phyloP scores from a whole-genome alignment of 73 alveolate species.

The Symbiodinium natans region DNA sequence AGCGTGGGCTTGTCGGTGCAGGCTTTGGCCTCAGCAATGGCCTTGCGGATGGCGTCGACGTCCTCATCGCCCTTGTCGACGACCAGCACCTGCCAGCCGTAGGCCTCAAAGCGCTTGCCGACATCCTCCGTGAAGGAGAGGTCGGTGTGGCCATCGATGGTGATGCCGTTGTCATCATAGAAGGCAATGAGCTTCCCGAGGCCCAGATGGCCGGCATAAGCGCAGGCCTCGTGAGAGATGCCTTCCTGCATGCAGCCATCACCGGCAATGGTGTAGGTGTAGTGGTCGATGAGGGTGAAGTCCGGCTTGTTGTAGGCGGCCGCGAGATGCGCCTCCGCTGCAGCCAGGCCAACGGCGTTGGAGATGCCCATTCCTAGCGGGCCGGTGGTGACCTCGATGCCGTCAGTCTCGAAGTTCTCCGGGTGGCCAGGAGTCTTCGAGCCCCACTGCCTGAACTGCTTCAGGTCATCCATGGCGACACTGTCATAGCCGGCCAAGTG shows the following conservation, averaged over 20 bases:
- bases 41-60: slow-evolving; percentile 39
- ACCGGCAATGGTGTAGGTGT: slow-evolving; percentile 35
- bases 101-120: slow-evolving; percentile 35
- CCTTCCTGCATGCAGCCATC: slow-evolving; percentile 55
- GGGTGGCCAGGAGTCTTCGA: slow-evolving; percentile 67
- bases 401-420: slow-evolving; percentile 23
- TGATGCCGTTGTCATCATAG: slow-evolving; percentile 24
- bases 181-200: slow-evolving; percentile 27
- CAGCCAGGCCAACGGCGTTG: slow-evolving; percentile 47
- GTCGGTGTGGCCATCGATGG: slow-evolving; percentile 62
- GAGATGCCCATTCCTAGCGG: slow-evolving; percentile 58
- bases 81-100: slow-evolving; percentile 40
- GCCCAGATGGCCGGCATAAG: slow-evolving; percentile 33
- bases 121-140: slow-evolving; percentile 57
- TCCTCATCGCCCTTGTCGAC: slow-evolving; percentile 20
- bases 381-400: slow-evolving; percentile 53
- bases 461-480: slow-evolving; percentile 47
- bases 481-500: slow-evolving; percentile 44
- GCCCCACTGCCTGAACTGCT: slow-evolving; percentile 58
- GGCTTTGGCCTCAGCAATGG: slow-evolving; percentile 26
- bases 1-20: background rate
- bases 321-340: slow-evolving; percentile 32
- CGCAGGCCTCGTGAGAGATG: slow-evolving; percentile 46
- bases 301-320: slow-evolving; percentile 46
- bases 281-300: slow-evolving; percentile 22